Percentiles rank a stretch among this genome's conserved stretches.
Conservation (phyloP, 2,329 filamentous ascomycete species). For the Chrysoporthe puriensis region DNA sequence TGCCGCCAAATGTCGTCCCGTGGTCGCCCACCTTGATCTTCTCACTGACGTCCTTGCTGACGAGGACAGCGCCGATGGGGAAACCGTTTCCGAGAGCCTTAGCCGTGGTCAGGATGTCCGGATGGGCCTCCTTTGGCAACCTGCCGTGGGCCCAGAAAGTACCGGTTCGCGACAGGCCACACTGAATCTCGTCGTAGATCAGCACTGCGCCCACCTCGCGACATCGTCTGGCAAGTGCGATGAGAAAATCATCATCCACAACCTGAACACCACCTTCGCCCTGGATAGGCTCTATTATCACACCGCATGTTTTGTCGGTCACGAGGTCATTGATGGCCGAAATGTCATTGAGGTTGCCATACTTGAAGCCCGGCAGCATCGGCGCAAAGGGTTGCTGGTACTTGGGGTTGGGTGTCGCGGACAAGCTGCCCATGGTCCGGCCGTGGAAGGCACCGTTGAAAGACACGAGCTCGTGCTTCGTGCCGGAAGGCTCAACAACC, state of each 20-base stretch:
- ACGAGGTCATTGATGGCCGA: slow-evolving; percentile 72
- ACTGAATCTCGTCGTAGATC: slow-evolving; percentile 97
- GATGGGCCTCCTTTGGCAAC: slow-evolving; percentile 79
- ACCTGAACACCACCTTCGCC: slow-evolving; percentile 92
- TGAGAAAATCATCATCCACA: slow-evolving; percentile 80
- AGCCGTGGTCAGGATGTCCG: slow-evolving; percentile 90
- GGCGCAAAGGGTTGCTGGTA: slow-evolving; percentile 95
- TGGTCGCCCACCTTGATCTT: slow-evolving; percentile 74
- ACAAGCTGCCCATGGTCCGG: slow-evolving; percentile 91
- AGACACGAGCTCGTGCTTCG: slow-evolving; percentile 83
- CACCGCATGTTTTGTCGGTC: slow-evolving; percentile 85
- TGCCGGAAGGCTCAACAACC: slow-evolving; percentile 68
- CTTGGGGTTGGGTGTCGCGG: slow-evolving; percentile 97
- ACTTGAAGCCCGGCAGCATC: slow-evolving; percentile 92
- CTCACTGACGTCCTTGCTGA: slow-evolving; percentile 64
- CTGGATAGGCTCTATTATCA: slow-evolving; percentile 96
- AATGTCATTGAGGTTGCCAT: slow-evolving; percentile 85
- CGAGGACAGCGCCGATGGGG: slow-evolving; percentile 83
- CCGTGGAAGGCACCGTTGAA: slow-evolving; percentile 95
- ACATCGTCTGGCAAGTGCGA: slow-evolving; percentile 81
- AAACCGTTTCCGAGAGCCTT: slow-evolving; percentile 97
- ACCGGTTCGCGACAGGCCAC: slow-evolving; percentile 85
- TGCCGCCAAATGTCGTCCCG: slow-evolving; percentile 92
- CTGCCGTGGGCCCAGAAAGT: slow-evolving; percentile 84
- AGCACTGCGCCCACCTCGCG: slow-evolving; percentile 85